Evolutionary conservation across 1,284 basidiomycete genomes (phyloP), one percentile per base, ranked within the genome.

Genomic region (Crucibulum cyathiforme): DNA sequence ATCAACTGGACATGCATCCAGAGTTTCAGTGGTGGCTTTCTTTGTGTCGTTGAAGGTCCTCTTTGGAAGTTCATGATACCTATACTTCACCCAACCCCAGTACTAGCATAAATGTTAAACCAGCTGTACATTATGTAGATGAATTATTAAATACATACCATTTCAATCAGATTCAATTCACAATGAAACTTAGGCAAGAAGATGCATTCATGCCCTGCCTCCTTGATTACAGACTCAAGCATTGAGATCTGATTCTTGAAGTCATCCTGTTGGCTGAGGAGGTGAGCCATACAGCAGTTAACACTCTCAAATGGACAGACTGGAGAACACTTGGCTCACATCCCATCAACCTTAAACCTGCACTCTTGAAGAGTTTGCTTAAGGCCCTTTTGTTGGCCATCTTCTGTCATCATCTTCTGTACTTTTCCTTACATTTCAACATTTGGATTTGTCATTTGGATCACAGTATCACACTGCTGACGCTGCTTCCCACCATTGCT

Each of bases 321-420:
- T 51, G 73, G 73, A 35, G 62, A 37, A 51, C 71, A 76, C 58
- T 74, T 75, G 0, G 69, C 69, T n/a, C 51, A 24, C 48, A 70
- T 45, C 3, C 54, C 39, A 7, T 36, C 34, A 19, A 74, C 63
- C 46, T 73, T 47, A 56, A 80, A 77, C 8, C 77, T 74, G 5
- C 64, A 63, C 65, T 80, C 76, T 49, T 72, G 59, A 17, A 80
- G 71, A 36, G 72, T 67, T 24, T 50, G 41, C 53, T 76, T 49
- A 13, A 80, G 56, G 0, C 78, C 77, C 58, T 78, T 79, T 34
- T 61, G 66, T 50, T 64, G 8, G 3, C 74, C 72, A 58, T 65
- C 45, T 15, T 59, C 17, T 5, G 56, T 58, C 15, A 65, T 75
- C 76, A 78, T 77, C 53, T 61, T 70, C 57, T 77, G 75, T 2